Evolutionary conservation across 768 basidiomycete genomes (phyloP).

Genomic region (Asterophora lycoperdoides): DNA sequence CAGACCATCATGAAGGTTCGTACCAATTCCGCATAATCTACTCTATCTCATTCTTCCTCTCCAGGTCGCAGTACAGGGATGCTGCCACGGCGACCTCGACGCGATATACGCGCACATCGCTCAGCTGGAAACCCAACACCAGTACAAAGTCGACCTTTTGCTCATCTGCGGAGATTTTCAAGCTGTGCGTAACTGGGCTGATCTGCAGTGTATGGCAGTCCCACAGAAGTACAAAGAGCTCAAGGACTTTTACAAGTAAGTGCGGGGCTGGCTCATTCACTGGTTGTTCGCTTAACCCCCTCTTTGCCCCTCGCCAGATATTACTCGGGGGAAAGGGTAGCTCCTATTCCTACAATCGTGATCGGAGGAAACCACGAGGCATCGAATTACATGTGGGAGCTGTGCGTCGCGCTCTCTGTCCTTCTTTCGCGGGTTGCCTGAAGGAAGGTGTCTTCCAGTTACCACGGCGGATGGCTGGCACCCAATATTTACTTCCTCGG

Average conservation of each 20-base stretch:
- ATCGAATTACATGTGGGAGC: slow-evolving; percentile 94
- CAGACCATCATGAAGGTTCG: no score
- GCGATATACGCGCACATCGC: slow-evolving; percentile 74
- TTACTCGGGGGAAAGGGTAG: slow-evolving; percentile 77
- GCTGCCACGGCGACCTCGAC: slow-evolving; percentile 93
- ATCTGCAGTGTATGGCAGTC: slow-evolving; percentile 88
- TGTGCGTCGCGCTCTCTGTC: slow-evolving; percentile 48
- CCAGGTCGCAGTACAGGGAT: slow-evolving; percentile 88
- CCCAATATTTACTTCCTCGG: slow-evolving; percentile 97
- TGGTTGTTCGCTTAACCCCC: not conserved
- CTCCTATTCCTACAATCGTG: slow-evolving; percentile 85
- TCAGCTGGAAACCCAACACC: slow-evolving; percentile 54
- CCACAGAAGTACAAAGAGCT: slow-evolving; percentile 84
- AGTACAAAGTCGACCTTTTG: slow-evolving; percentile 75
- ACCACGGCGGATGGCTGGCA: slow-evolving; percentile 96
- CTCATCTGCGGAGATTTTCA: slow-evolving; percentile 97
- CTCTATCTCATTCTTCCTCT: not conserved
- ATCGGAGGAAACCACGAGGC: slow-evolving; percentile 99
- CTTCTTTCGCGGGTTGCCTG: not conserved
- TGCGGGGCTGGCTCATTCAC: slow-evolving; percentile 14
- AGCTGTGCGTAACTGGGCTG: slow-evolving; percentile 80
- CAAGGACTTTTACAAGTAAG: slow-evolving; percentile 79
- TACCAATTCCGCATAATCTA: no score
- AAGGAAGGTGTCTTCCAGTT: slow-evolving; percentile 40
- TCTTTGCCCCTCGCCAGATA: slow-evolving; percentile 46